phyloP scores from a whole-genome alignment of 495 filamentous ascomycete species.

The Parathielavia hyrcaniae region DNA sequence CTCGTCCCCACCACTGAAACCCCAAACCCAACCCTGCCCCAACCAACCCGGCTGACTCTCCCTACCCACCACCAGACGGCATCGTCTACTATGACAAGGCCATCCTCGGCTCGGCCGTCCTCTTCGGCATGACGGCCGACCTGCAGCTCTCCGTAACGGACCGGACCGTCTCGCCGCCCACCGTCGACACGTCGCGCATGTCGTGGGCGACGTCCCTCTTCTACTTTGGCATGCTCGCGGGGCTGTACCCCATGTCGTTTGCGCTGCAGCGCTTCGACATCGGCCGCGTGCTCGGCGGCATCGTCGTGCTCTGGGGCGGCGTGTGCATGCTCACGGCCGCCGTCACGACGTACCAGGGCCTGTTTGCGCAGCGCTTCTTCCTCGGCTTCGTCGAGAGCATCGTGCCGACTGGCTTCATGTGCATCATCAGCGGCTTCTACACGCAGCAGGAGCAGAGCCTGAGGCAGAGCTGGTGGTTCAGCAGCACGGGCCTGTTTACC shows the following conservation, averaged over 20 bases:
- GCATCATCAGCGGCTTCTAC: slow-evolving; percentile 52
- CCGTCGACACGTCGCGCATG: slow-evolving; percentile 55
- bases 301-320: slow-evolving; percentile 62
- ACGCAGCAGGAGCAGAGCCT: slow-evolving; percentile 49
- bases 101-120: slow-evolving; percentile 62
- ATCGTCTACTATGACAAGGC: slow-evolving; percentile 78
- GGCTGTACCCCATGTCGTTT: slow-evolving; percentile 66
- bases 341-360: slow-evolving; percentile 55
- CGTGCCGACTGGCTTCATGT: slow-evolving; percentile 45
- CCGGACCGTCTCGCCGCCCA: slow-evolving; percentile 46
- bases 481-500: slow-evolving; percentile 52
- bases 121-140: slow-evolving; percentile 72
- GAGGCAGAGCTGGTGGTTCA: slow-evolving; percentile 30
- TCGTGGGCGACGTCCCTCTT: slow-evolving; percentile 73
- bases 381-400: slow-evolving; percentile 56
- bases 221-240: slow-evolving; percentile 72
- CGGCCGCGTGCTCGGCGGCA: slow-evolving; percentile 53
- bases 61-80: slow-evolving; percentile 43
- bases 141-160: slow-evolving; percentile 48
- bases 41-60: background rate
- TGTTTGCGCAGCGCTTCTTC: slow-evolving; percentile 59
- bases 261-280: slow-evolving; percentile 59
- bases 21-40: background rate
- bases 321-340: slow-evolving; percentile 64
- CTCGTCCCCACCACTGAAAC: background rate